Percentiles rank a stretch among this genome's conserved stretches.
Conservation (phyloP, 495 filamentous ascomycete genomes). For the Tuber borchii region DNA sequence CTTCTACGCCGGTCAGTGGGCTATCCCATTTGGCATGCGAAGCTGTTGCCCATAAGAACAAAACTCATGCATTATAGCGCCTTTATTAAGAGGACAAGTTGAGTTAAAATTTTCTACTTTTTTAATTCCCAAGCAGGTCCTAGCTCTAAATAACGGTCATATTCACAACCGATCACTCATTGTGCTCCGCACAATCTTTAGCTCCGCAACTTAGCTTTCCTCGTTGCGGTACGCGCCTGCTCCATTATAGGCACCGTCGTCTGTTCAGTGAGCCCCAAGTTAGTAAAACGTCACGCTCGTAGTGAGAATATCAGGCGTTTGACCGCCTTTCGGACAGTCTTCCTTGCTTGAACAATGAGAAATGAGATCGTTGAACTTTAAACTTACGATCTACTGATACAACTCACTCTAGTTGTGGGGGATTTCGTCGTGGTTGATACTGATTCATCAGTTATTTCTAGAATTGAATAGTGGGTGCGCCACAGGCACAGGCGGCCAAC, state of each 20-base stretch:
- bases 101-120: background rate
- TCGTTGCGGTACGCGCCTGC: background rate
- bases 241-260: background rate
- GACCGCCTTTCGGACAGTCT: too few relatives aligned
- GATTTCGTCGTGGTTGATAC: background rate
- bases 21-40: background rate
- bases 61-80: background rate
- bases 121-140: background rate
- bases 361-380: too few relatives aligned
- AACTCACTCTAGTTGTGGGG: background rate
- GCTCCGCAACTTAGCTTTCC: background rate
- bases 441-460: background rate
- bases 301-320: too few relatives aligned
- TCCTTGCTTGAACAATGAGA: too few relatives aligned
- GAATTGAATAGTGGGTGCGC: background rate
- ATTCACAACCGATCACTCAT: background rate
- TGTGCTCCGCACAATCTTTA: background rate
- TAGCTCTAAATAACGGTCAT: background rate
- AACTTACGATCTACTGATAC: background rate
- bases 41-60: background rate
- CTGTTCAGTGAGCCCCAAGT: background rate
- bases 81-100: background rate
- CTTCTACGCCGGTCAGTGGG: background rate
- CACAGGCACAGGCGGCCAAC: background rate
- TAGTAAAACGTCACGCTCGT: too few relatives aligned